A percentile compares a stretch with the other conserved stretches of the same genome.
Conservation (phyloP, 768 basidiomycete genomes). For the Leccinum disarticulatum region DNA sequence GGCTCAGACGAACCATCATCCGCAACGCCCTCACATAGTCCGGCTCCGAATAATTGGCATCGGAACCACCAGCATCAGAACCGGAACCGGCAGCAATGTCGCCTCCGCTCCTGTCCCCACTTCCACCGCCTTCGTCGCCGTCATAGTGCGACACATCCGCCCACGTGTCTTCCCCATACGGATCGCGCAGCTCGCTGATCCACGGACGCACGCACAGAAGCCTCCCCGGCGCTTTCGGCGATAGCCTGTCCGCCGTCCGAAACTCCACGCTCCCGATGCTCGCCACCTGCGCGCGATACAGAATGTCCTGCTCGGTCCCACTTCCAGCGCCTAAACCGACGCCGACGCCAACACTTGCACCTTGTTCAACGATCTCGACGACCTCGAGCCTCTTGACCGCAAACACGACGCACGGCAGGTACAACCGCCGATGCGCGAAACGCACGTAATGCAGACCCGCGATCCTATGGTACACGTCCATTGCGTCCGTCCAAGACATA, state of each 20-base stretch:
- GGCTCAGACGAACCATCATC: background rate
- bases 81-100: background rate
- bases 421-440: background rate
- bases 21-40: background rate
- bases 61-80: background rate
- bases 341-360: background rate
- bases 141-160: background rate
- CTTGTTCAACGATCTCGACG: background rate
- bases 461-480: background rate
- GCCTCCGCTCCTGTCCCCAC: background rate
- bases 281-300: background rate
- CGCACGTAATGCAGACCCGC: background rate
- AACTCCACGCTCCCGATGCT: background rate
- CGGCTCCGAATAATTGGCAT: background rate
- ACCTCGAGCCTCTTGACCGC: background rate
- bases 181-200: background rate
- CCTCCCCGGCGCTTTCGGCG: background rate
- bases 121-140: background rate
- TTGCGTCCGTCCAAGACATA: background rate
- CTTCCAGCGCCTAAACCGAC: background rate
- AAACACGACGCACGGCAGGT: background rate
- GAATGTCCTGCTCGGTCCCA: background rate
- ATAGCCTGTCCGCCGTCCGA: background rate
- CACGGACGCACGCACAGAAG: background rate
- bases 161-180: background rate